phyloP scores from a whole-genome alignment of 352 stramenopile species.

The Hyaloperonospora brassicae region DNA sequence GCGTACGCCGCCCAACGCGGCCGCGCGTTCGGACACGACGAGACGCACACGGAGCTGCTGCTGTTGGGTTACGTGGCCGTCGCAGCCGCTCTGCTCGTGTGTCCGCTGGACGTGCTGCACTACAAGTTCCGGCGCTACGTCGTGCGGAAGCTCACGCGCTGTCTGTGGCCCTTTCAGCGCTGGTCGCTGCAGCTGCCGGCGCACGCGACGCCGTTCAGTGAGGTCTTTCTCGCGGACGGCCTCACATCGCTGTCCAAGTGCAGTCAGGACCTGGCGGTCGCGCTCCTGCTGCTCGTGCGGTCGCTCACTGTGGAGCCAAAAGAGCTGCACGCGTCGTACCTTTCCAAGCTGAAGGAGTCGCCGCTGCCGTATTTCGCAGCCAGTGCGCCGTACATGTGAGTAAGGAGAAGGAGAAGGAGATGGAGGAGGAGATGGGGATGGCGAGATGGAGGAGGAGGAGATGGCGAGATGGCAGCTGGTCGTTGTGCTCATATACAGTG shows the following conservation, averaged over 20 bases:
- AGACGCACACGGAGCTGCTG: constrained; percentile 59
- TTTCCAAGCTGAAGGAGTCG: constrained; percentile 66
- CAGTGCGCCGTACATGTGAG: constrained; percentile 66
- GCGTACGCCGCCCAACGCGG: constrained; percentile 34
- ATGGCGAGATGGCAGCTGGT: neutral
- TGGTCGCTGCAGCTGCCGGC: constrained; percentile 44
- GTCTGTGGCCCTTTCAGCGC: constrained; percentile 63
- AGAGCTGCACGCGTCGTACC: constrained; percentile 42
- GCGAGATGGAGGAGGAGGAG: neutral
- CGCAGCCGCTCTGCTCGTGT: constrained; percentile 41
- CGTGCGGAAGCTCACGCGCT: constrained; percentile 38
- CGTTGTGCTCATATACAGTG: neutral
- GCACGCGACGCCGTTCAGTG: constrained; percentile 57
- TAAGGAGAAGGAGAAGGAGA: neutral
- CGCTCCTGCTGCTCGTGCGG: constrained; percentile 51
- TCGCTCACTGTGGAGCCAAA: constrained; percentile 43
- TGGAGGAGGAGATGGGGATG: no score
- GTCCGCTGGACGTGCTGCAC: constrained; percentile 60
- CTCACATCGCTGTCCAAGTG: constrained; percentile 83
- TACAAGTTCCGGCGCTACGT: constrained; percentile 60
- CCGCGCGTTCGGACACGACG: constrained; percentile 38
- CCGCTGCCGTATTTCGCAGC: constrained; percentile 64
- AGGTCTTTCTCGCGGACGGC: constrained; percentile 75
- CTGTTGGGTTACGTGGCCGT: constrained; percentile 53
- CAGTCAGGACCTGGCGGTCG: constrained; percentile 59